phyloP scores from a whole-genome alignment of 805 yeast genomes.

The Barnettozyma pratensis region DNA sequence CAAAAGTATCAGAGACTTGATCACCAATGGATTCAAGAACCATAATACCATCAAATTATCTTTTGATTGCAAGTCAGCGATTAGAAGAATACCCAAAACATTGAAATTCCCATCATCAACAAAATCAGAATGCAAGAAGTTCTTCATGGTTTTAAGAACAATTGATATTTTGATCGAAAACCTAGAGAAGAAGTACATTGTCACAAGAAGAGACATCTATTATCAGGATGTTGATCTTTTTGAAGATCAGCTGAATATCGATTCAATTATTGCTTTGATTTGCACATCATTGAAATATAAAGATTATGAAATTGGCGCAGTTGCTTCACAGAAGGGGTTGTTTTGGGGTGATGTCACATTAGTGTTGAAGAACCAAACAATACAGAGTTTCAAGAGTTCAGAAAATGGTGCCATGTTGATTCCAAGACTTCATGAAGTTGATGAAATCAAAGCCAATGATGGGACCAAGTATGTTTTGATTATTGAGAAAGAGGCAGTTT shows the following conservation, averaged over 20 bases:
- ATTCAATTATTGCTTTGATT: slow-evolving; percentile 34
- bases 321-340: slow-evolving; percentile 61
- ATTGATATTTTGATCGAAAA: slow-evolving; percentile 17
- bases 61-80: not conserved
- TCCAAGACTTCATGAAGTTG: slow-evolving; percentile 32
- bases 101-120: slow-evolving; percentile 15
- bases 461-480: slow-evolving; percentile 30
- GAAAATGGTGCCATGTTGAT: slow-evolving; percentile 28
- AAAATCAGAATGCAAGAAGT: slow-evolving; percentile 3
- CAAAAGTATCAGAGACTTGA: not conserved
- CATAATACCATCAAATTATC: not conserved
- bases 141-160: slow-evolving; percentile 11
- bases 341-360: slow-evolving; percentile 35
- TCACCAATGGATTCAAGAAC: slow-evolving; percentile 7
- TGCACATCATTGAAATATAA: slow-evolving; percentile 34
- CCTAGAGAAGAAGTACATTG: slow-evolving; percentile 8
- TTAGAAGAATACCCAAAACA: not conserved
- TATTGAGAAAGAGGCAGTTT: slow-evolving; percentile 52
- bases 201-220: slow-evolving; percentile 52
- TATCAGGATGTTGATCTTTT: slow-evolving; percentile 58
- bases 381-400: slow-evolving; percentile 5
- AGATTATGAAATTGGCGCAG: slow-evolving; percentile 39
- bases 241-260: slow-evolving; percentile 38
- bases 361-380: not conserved
- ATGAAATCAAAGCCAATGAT: slow-evolving; percentile 5